Evolutionary conservation across 306 rosid genomes (phyloP).

Genomic region (Crotalaria pallida): DNA sequence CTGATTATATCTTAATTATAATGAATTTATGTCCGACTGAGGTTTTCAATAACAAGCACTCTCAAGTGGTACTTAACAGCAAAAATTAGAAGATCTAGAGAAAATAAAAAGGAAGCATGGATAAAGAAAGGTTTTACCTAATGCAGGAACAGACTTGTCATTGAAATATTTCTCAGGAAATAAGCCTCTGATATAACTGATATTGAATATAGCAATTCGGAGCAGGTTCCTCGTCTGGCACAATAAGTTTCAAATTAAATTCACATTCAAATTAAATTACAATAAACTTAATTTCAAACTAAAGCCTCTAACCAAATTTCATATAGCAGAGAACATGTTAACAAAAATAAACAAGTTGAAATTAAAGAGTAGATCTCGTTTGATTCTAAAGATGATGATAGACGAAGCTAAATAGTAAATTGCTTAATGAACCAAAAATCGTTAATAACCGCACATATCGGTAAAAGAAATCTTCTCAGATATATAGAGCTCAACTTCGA

Average conservation of each 20-base stretch:
- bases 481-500: conserved; percentile 4
- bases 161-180: conserved; percentile 94
- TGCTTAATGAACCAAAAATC: neutral
- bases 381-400: neutral
- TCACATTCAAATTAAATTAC: too few relatives aligned
- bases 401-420: neutral
- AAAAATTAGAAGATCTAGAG: neutral
- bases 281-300: too few relatives aligned
- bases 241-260: conserved; percentile 10
- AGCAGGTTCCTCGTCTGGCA: conserved; percentile 90
- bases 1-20: too few relatives aligned
- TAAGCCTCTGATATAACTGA: conserved; percentile 94
- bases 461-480: conserved; percentile 1
- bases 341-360: neutral
- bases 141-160: conserved; percentile 87
- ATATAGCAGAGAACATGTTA: neutral
- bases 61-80: too few relatives aligned
- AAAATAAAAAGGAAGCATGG: neutral
- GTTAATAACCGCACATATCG: neutral
- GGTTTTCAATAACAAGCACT: too few relatives aligned
- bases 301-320: conserved; percentile 8
- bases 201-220: conserved; percentile 88
- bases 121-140: conserved; percentile 46
- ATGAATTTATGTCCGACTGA: too few relatives aligned
- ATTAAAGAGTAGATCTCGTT: neutral